A percentile compares a stretch with the other conserved stretches of the same genome.
phyloP scores from a whole-genome alignment of 208 protist species.

The Phytomonas sp. region DNA sequence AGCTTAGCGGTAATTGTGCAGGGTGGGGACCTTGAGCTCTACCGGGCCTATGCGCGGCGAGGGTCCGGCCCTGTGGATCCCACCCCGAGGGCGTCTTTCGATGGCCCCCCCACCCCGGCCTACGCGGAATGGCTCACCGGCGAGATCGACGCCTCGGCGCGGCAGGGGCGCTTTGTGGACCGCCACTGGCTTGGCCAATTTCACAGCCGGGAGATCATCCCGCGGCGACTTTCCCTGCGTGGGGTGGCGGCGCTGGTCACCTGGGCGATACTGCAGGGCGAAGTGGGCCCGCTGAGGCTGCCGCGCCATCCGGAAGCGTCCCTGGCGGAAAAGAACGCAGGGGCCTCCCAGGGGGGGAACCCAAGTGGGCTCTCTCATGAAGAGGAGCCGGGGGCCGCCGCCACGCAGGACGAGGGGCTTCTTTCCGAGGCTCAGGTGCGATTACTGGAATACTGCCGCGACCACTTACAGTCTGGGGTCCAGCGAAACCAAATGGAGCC shows the following conservation, averaged over 20 bases:
- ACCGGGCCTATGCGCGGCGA: not conserved
- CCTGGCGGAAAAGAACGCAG: not conserved
- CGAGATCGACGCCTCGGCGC: conserved; percentile 11
- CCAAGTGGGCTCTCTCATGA: not conserved
- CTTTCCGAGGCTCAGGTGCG: not conserved
- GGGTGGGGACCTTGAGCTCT: conserved; percentile 14
- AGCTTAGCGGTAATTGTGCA: conserved; percentile 54
- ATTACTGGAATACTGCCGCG: not conserved
- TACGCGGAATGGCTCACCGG: conserved; percentile 7
- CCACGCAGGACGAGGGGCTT: not conserved
- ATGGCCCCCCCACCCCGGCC: not conserved
- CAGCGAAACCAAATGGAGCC: not conserved
- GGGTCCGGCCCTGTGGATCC: not conserved
- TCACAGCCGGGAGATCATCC: conserved; percentile 48
- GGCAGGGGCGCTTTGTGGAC: conserved; percentile 31
- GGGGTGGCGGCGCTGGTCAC: conserved; percentile 28
- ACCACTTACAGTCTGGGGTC: not conserved
- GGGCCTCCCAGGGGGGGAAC: not conserved
- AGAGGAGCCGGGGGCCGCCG: not conserved
- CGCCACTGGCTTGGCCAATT: conserved; percentile 57
- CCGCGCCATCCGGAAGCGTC: not conserved
- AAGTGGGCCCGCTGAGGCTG: conserved; percentile 8
- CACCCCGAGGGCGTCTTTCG: not conserved
- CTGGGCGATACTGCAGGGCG: conserved; percentile 16
- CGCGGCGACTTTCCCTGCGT: conserved; percentile 31